Conservation (phyloP, 2,329 filamentous ascomycete species). For the Tothia fuscella region DNA sequence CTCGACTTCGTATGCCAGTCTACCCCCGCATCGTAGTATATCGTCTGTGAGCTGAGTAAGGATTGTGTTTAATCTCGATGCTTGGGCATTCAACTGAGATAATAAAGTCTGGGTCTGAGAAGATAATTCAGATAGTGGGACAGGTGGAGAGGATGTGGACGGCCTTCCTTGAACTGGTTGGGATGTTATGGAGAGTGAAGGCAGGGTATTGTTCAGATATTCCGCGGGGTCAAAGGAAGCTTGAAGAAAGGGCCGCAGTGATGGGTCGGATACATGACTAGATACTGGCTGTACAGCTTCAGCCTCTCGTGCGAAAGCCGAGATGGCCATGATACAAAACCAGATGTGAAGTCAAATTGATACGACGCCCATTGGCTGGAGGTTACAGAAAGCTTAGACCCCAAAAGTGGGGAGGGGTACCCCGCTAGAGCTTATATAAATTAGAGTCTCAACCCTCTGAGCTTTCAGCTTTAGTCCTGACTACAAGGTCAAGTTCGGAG, state of each 20-base stretch:
- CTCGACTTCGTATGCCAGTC: slow-evolving; percentile 90
- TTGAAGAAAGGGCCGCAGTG: slow-evolving; percentile 62
- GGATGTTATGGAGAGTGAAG: slow-evolving; percentile 47
- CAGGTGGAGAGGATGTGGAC: slow-evolving; percentile 28
- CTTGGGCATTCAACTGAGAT: slow-evolving; percentile 79
- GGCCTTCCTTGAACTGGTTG: slow-evolving; percentile 25
- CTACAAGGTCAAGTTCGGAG: too few relatives aligned
- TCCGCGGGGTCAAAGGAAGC: slow-evolving; percentile 70
- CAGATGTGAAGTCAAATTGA: too few relatives aligned
- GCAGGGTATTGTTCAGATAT: slow-evolving; percentile 71
- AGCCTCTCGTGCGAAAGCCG: too few relatives aligned
- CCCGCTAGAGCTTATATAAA: too few relatives aligned
- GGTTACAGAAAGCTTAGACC: too few relatives aligned
- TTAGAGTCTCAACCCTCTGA: too few relatives aligned
- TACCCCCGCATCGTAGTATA: slow-evolving; percentile 76
- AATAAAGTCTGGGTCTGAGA: slow-evolving; percentile 73
- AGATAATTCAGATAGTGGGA: slow-evolving; percentile 62
- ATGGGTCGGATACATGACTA: slow-evolving; percentile 56
- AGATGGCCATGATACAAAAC: too few relatives aligned
- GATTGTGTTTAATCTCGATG: slow-evolving; percentile 65
- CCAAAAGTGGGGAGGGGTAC: too few relatives aligned
- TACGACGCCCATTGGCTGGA: too few relatives aligned
- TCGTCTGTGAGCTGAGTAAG: slow-evolving; percentile 89
- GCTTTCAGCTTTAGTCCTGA: too few relatives aligned
- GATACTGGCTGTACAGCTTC: too few relatives aligned